phyloP scores from a whole-genome alignment of 2,329 filamentous ascomycete species.

The Pseudogymnoascus sp. region DNA sequence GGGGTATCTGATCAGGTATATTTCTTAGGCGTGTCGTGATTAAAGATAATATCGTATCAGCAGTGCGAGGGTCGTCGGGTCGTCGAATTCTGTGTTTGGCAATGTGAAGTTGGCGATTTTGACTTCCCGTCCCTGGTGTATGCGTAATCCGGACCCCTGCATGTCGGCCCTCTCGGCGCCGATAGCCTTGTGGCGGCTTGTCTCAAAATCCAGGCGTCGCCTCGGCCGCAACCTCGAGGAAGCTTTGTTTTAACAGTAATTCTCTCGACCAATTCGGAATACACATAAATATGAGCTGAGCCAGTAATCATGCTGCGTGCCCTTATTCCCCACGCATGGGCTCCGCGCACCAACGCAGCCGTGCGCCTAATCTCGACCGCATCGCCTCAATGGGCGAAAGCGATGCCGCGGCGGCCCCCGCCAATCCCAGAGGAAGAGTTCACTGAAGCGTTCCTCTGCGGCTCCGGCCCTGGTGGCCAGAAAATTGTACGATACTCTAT shows the following conservation, averaged over 20 bases:
- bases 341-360: background rate
- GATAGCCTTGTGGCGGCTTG: slow-evolving; percentile 1
- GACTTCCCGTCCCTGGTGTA: slow-evolving; percentile 1
- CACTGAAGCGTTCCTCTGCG: slow-evolving; percentile 79
- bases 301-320: background rate
- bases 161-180: background rate
- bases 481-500: slow-evolving; percentile 62
- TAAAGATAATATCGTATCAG: background rate
- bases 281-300: background rate
- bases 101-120: background rate
- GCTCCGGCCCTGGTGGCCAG: slow-evolving; percentile 86
- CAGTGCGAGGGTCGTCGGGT: background rate
- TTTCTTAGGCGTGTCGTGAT: slow-evolving; percentile 1
- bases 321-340: background rate
- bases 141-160: background rate
- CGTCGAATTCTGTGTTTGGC: background rate
- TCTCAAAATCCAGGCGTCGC: background rate
- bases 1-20: background rate
- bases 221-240: background rate
- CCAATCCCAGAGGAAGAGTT: slow-evolving; percentile 72
- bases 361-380: slow-evolving; percentile 12
- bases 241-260: background rate
- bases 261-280: background rate
- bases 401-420: slow-evolving; percentile 67
- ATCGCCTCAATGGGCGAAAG: slow-evolving; percentile 37